phyloP scores from a whole-genome alignment of 805 yeast genomes.

The Ogataea siamensis region DNA sequence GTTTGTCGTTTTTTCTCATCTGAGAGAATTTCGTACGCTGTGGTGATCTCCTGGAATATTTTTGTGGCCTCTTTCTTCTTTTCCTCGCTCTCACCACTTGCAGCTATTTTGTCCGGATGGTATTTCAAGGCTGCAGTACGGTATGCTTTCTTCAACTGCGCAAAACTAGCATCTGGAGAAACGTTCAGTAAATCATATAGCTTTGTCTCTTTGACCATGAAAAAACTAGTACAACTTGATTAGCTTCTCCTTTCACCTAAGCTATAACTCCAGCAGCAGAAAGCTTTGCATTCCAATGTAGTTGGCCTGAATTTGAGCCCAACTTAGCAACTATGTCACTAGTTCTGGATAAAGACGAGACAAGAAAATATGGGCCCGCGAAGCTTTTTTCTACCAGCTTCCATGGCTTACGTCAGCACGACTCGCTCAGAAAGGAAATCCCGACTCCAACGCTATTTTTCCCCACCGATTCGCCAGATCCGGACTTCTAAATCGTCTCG shows the following conservation, averaged over 20 bases:
- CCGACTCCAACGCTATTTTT: neutral
- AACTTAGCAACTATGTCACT: conserved; percentile 7
- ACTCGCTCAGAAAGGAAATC: neutral
- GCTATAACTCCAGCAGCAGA: neutral
- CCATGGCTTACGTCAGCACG: conserved; percentile 2
- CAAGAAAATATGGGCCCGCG: conserved; percentile 4
- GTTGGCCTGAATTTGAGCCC: conserved; percentile 4
- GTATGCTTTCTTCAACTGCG: conserved; percentile 80
- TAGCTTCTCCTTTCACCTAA: conserved; percentile 1
- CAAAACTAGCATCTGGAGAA: conserved; percentile 56
- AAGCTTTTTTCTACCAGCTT: conserved; percentile 1
- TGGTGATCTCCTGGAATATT: conserved; percentile 92
- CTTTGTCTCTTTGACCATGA: conserved; percentile 69
- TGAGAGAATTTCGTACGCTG: conserved; percentile 88
- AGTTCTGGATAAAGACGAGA: conserved; percentile 3
- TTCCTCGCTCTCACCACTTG: conserved; percentile 73
- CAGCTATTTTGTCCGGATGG: conserved; percentile 91
- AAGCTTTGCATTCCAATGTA: neutral
- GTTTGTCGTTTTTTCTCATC: conserved; percentile 78
- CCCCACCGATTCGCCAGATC: conserved; percentile 10
- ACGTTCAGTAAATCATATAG: conserved; percentile 74
- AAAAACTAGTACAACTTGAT: conserved; percentile 1
- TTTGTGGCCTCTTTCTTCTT: conserved; percentile 64
- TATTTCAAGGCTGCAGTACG: conserved; percentile 73
- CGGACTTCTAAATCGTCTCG: too few relatives aligned